phyloP scores from a whole-genome alignment of 2,329 filamentous ascomycete genomes.

The Pseudocercospora macadamiae region DNA sequence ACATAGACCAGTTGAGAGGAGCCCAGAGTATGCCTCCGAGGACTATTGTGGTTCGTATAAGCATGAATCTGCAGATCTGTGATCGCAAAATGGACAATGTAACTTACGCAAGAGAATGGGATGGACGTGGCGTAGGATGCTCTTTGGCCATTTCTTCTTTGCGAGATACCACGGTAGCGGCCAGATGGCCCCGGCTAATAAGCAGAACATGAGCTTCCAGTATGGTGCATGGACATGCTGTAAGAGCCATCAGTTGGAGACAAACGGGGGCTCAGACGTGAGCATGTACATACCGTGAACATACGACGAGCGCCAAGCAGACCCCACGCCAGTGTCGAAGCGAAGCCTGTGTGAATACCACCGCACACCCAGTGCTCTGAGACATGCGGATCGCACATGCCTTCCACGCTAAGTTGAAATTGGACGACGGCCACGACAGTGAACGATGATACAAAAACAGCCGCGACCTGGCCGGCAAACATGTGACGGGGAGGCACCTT shows the following conservation, averaged over 20 bases:
- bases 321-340: not conserved
- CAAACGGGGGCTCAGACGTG: not conserved
- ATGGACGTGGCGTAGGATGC: not conserved
- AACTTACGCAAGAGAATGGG: not conserved
- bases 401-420: slow-evolving; percentile 62
- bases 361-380: not conserved
- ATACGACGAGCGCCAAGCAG: not conserved
- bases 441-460: slow-evolving; percentile 77
- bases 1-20: not conserved
- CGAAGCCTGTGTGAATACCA: not conserved
- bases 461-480: slow-evolving; percentile 74
- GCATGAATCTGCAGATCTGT: not conserved
- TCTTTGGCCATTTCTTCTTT: not conserved
- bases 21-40: not conserved
- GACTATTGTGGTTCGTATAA: not conserved
- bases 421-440: not conserved
- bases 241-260: not conserved
- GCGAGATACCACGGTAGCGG: not conserved
- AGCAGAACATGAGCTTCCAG: not conserved
- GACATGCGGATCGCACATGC: slow-evolving; percentile 4
- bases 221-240: not conserved
- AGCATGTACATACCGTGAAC: not conserved
- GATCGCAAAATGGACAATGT: not conserved
- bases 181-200: not conserved
- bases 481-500: slow-evolving; percentile 77